Evolutionary conservation across 305 asterid genomes (phyloP), one percentile per base, ranked within the genome.

Genomic region (Solanum hybrid): DNA sequence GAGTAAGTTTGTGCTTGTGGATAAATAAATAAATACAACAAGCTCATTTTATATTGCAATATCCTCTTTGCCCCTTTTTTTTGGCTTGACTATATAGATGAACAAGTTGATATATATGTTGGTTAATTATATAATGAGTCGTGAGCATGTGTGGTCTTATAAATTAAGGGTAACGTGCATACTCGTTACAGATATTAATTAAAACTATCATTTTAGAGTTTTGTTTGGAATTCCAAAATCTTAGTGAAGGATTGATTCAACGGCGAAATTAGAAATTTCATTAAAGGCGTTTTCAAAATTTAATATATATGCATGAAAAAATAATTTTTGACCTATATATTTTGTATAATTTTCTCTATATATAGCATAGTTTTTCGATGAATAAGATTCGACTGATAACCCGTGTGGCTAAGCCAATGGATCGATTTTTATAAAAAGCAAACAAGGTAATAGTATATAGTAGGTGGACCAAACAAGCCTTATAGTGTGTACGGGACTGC

Each of bases 111-210:
- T 20, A 85, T 85, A 84, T 85, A 85, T 31, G 46, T 51, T 85
- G 76, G 88, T 85, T 85, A 57, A 57, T 85, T 85, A 57, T 51
- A 31, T 85, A 51, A 31, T 31, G 40, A 85, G 88, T 85, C 88
- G 88, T 85, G 75, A 57, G 42, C 88, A 51, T 31, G 88, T 51
- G 42, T 57, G 18, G 88, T 57, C 26, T 85, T 31, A 85, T 85
- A 85, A 85, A 29, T 83, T 46, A 39, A 64, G 35, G 16, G 57
- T 89, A 90, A 86, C 92, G 91, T 89, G 92, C 90, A 71, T 42
- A 20, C 91, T 86, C 71, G 8, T 57, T 85, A 85, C 24, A 81
- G 26, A 24, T 81, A 51, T 84, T 51, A 31, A 84, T 51, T 20
- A 31, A 51, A 51, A 57, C 75, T 18, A 33, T 85, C 11, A 83